These are phyloP conservation scores for Phytopythium mirpurense DNA, from an alignment of 352 stramenopile species.

Conservation along the genomic window DNA sequence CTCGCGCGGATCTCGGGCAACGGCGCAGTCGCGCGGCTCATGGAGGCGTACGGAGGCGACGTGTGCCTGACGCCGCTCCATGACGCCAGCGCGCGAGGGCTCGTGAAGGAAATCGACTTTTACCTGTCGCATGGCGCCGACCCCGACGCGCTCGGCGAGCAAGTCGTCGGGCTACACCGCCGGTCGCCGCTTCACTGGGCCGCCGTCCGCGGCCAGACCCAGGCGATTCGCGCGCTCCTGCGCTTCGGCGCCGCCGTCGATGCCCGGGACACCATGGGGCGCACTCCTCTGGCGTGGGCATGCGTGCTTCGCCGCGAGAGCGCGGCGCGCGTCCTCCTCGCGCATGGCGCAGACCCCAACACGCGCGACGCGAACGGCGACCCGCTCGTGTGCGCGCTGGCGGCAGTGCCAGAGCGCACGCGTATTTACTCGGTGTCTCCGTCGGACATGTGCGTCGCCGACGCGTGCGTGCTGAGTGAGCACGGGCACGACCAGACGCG, in stretches of 20 bases:
- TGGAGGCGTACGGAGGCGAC: slow-evolving; percentile 76
- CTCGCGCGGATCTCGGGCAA: slow-evolving; percentile 62
- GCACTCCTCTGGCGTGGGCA: slow-evolving; percentile 64
- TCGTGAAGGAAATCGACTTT: slow-evolving; percentile 53
- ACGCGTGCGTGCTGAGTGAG: slow-evolving; percentile 19
- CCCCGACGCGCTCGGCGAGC: slow-evolving; percentile 61
- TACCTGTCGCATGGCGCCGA: slow-evolving; percentile 65
- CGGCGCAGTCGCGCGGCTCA: slow-evolving; percentile 52
- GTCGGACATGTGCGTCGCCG: slow-evolving; percentile 11
- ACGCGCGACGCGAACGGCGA: slow-evolving; percentile 56
- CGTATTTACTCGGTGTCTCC: background rate
- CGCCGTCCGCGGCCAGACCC: slow-evolving; percentile 62
- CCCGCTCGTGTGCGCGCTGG: slow-evolving; percentile 61
- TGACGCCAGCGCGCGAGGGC: slow-evolving; percentile 46
- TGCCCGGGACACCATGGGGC: slow-evolving; percentile 58
- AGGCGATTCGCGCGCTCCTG: slow-evolving; percentile 56
- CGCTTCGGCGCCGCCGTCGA: slow-evolving; percentile 53
- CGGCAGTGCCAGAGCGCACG: slow-evolving; percentile 22
- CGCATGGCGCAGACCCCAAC: slow-evolving; percentile 50
- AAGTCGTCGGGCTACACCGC: slow-evolving; percentile 58
- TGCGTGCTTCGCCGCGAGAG: slow-evolving; percentile 65
- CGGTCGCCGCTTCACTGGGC: slow-evolving; percentile 78
- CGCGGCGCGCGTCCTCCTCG: slow-evolving; percentile 50
- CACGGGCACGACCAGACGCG: slow-evolving; percentile 11
- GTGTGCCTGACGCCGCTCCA: slow-evolving; percentile 76